These are phyloP conservation scores for Candida ortonii DNA, from an alignment of 805 yeast genomes.

Conservation along the genomic window DNA sequence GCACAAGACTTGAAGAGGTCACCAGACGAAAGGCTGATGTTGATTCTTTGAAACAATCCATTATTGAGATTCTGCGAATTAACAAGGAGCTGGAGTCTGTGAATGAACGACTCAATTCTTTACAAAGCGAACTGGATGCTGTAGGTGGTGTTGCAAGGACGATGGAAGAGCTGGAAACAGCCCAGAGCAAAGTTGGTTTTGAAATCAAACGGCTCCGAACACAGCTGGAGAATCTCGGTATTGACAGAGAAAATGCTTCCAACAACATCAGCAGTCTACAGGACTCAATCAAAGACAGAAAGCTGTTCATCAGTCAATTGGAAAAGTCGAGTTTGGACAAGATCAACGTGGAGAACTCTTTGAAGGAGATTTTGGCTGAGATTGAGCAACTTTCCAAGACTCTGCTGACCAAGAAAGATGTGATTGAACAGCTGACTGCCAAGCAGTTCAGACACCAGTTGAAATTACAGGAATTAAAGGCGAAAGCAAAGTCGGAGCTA, in stretches of 20 bases:
- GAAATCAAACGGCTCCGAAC: slow-evolving; percentile 42
- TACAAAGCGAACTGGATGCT: slow-evolving; percentile 14
- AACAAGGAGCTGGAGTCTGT: slow-evolving; percentile 32
- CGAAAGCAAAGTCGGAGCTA: slow-evolving; percentile 23
- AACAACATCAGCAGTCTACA: slow-evolving; percentile 47
- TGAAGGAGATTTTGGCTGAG: slow-evolving; percentile 23
- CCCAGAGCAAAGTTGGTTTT: slow-evolving; percentile 36
- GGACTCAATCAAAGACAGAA: slow-evolving; percentile 49
- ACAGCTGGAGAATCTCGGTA: slow-evolving; percentile 31
- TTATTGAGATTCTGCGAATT: slow-evolving; percentile 36
- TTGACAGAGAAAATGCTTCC: slow-evolving; percentile 43
- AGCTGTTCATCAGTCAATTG: slow-evolving; percentile 48
- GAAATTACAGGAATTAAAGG: slow-evolving; percentile 13
- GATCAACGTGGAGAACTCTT: slow-evolving; percentile 36
- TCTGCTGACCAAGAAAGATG: slow-evolving; percentile 3
- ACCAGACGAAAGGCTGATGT: neutral
- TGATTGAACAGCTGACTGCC: slow-evolving; percentile 17
- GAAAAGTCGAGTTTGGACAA: slow-evolving; percentile 52
- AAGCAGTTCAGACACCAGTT: slow-evolving; percentile 8
- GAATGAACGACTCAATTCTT: slow-evolving; percentile 21
- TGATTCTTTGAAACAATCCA: slow-evolving; percentile 17
- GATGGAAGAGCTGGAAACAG: slow-evolving; percentile 45
- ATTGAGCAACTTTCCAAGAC: slow-evolving; percentile 21
- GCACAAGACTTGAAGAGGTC: neutral
- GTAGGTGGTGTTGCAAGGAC: slow-evolving; percentile 30